Percentiles rank a stretch among this genome's conserved stretches.
phyloP scores from a whole-genome alignment of 2,329 filamentous ascomycete genomes.

The Cladosporium sp. region DNA sequence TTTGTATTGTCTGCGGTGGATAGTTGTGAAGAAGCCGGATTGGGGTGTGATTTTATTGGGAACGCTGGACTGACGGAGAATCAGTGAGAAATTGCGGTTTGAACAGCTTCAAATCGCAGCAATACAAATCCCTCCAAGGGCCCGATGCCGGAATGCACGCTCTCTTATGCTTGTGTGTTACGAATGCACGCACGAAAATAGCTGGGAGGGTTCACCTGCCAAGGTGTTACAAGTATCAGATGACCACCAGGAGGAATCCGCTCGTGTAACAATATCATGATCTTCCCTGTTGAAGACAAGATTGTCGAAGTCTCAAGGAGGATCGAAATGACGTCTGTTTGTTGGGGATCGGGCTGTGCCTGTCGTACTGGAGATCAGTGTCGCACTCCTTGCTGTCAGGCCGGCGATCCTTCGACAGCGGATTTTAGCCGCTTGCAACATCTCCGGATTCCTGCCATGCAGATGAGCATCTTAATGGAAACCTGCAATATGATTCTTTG shows the following conservation, averaged over 20 bases:
- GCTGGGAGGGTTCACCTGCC: background rate
- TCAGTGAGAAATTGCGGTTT: background rate
- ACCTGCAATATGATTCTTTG: background rate
- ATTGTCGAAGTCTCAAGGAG: background rate
- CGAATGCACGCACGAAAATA: background rate
- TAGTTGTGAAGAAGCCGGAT: background rate
- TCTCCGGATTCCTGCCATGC: background rate
- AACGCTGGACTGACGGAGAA: background rate
- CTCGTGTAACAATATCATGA: background rate
- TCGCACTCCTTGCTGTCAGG: background rate
- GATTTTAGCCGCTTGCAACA: background rate
- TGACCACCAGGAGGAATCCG: background rate
- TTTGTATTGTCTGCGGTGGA: background rate
- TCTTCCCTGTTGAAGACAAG: too few species aligned
- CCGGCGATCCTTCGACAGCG: background rate
- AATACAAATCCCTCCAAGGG: background rate
- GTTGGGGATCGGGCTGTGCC: background rate
- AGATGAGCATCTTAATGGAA: background rate
- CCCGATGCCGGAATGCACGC: background rate
- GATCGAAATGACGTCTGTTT: too few species aligned
- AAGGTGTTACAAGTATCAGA: background rate
- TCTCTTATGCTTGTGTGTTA: too few species aligned
- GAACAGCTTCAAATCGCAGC: background rate
- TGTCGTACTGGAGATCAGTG: background rate
- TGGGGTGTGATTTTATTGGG: background rate